Evolutionary conservation across 164 flowering plant genomes (phyloP).

Genomic region (Nymphaea colorata): DNA sequence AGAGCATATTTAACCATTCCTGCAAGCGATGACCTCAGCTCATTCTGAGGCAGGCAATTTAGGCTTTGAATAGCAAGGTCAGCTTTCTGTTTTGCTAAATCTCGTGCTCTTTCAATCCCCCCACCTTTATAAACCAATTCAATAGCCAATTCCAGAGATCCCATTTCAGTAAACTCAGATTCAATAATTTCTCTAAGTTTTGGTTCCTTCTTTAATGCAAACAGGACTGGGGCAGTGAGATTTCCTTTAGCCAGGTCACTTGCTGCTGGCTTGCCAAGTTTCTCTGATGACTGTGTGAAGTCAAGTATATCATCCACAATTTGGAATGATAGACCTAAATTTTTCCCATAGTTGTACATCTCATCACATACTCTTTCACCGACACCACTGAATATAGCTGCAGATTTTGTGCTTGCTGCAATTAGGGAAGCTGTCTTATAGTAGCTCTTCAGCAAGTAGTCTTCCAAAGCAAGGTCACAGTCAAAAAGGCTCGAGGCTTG

Average conservation of each 20-base stretch:
- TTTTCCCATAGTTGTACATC: constrained; percentile 82
- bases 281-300: constrained; percentile 89
- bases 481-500: constrained; percentile 93
- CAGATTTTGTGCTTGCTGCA: constrained; percentile 88
- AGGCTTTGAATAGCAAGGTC: constrained; percentile 58
- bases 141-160: constrained; percentile 71
- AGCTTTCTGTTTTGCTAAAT: constrained; percentile 69
- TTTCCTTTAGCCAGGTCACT: constrained; percentile 80
- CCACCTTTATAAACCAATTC: constrained; percentile 46
- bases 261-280: constrained; percentile 90
- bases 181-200: constrained; percentile 77
- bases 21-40: constrained; percentile 63
- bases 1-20: constrained; percentile 70
- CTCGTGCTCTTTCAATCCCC: constrained; percentile 66
- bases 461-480: constrained; percentile 48
- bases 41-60: constrained; percentile 54
- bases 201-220: constrained; percentile 69
- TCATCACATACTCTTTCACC: constrained; percentile 28
- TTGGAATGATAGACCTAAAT: constrained; percentile 92
- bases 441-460: constrained; percentile 83
- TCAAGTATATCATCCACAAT: constrained; percentile 92
- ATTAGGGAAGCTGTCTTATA: constrained; percentile 93
- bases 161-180: constrained; percentile 68
- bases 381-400: constrained; percentile 82
- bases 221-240: constrained; percentile 88